Evolutionary conservation across 768 basidiomycete species (phyloP), one percentile per base, ranked within the genome.

Genomic region (Podaxis sp.): DNA sequence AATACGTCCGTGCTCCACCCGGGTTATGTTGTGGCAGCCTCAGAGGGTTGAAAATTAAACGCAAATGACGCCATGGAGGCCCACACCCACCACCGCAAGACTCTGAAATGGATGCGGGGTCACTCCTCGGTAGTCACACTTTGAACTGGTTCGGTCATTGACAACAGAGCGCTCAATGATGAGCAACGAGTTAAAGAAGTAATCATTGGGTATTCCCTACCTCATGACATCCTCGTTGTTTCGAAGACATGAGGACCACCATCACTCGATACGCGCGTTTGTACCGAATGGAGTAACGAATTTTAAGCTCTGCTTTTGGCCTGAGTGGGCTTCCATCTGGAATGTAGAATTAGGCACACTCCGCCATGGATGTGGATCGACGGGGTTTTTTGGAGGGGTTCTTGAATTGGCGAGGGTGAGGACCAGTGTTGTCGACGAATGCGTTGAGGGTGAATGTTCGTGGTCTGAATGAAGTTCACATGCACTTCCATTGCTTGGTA

Each of bases 171-270:
- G 57, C 48, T 44, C 36, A 50, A 37, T 38, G 47, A n/a, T 23
- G 35, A 16, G n/a, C 48, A n/a, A 9, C 7, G 14, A 36, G 27
- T 14, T 23, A 35, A 27, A 40, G 47, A 44, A 14, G 48, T 16
- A 50, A 37, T 38, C 36, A n/a, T 23, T 38, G 10, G 14, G 37
- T 14, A 27, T 28, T 48, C 35, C 46, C 21, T 35, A 42, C 53
- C 59, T 54, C 59, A 38, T 32, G 59, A 48, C 42, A 47, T 61
- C 59, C 59, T 61, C 59, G 53, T 61, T 61, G 46, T 28, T 57
- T 53, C 25, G 50, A 53, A 60, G 59, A 10, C 11, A 23, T 36
- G 28, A 35, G 32, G 35, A 14, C 21, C 44, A n/a, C 21, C 53
- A 47, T 11, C 5, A 28, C 35, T 23, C 13, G 27, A 23, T 51